Conservation (phyloP, 2,329 filamentous ascomycete species). For the Colletotrichum truncatum region DNA sequence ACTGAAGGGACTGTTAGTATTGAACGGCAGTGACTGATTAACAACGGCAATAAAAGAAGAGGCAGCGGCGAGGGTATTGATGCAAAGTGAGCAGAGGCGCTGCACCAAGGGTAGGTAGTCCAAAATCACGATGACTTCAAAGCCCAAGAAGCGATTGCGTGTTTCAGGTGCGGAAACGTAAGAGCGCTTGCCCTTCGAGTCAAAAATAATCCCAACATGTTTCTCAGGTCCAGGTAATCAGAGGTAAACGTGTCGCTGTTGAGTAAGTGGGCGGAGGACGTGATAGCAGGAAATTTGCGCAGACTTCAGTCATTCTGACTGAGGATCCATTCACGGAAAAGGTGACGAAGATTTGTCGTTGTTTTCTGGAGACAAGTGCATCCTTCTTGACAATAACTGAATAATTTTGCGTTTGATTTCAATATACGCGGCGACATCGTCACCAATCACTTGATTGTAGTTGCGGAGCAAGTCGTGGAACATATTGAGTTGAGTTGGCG, state of each 20-base stretch:
- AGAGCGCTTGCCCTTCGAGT: slow-evolving; percentile 12
- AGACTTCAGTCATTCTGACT: neutral
- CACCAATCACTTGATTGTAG: slow-evolving; percentile 22
- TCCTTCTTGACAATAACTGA: neutral
- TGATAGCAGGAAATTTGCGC: neutral
- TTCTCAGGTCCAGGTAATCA: neutral
- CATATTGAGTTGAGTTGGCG: neutral
- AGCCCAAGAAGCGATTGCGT: neutral
- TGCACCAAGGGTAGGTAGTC: neutral
- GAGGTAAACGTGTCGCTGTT: neutral
- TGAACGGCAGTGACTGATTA: neutral
- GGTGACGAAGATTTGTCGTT: no score
- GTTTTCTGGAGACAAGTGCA: neutral
- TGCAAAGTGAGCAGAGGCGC: no score
- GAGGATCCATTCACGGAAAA: neutral
- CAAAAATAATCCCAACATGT: neutral
- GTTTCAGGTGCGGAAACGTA: neutral
- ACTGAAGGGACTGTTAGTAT: neutral
- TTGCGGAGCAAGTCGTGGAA: neutral
- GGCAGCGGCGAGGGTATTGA: no score
- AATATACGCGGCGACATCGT: neutral
- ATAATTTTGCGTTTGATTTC: neutral
- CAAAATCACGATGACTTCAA: neutral
- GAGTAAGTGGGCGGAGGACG: neutral
- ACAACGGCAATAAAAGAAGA: neutral